Evolutionary conservation across 2,329 filamentous ascomycete species (phyloP).

Genomic region (Cercospora zeina): DNA sequence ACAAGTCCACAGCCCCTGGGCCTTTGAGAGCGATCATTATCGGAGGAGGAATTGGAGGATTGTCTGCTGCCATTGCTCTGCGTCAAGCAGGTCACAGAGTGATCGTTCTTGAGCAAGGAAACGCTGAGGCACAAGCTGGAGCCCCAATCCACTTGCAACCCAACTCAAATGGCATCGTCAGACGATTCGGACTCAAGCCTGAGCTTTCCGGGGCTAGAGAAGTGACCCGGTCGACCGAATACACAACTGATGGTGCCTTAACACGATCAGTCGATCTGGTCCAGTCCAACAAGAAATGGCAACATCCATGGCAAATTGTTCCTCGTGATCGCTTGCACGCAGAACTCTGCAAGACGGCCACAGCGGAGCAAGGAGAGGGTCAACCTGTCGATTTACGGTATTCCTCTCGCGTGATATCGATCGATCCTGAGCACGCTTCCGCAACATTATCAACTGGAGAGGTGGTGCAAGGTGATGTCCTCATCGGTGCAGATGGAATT

Average conservation of each 20-base stretch:
- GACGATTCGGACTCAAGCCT: slow-evolving; percentile 38
- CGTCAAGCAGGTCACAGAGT: slow-evolving; percentile 56
- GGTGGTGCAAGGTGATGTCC: slow-evolving; percentile 33
- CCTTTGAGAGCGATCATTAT: slow-evolving; percentile 41
- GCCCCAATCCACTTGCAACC: slow-evolving; percentile 64
- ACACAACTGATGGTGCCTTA: slow-evolving; percentile 6
- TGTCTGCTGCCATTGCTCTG: slow-evolving; percentile 56
- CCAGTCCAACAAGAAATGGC: slow-evolving; percentile 49
- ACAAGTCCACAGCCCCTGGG: background rate
- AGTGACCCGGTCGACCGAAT: slow-evolving; percentile 18
- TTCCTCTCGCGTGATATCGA: slow-evolving; percentile 28
- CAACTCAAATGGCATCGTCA: slow-evolving; percentile 61
- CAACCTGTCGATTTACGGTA: slow-evolving; percentile 32
- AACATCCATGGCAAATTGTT: slow-evolving; percentile 41
- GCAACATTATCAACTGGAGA: slow-evolving; percentile 36
- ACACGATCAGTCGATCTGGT: slow-evolving; percentile 43
- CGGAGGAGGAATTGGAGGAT: slow-evolving; percentile 55
- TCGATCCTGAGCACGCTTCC: slow-evolving; percentile 32
- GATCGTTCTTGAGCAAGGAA: slow-evolving; percentile 57
- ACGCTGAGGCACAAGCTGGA: slow-evolving; percentile 55
- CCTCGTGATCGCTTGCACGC: slow-evolving; percentile 38
- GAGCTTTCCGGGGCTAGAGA: slow-evolving; percentile 23
- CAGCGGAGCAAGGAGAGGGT: slow-evolving; percentile 30
- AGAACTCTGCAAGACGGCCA: slow-evolving; percentile 33
- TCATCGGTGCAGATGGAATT: slow-evolving; percentile 41